A percentile compares a stretch with the other conserved stretches of the same genome.
Conservation (phyloP, 2,329 filamentous ascomycete genomes). For the Knufia fluminis region DNA sequence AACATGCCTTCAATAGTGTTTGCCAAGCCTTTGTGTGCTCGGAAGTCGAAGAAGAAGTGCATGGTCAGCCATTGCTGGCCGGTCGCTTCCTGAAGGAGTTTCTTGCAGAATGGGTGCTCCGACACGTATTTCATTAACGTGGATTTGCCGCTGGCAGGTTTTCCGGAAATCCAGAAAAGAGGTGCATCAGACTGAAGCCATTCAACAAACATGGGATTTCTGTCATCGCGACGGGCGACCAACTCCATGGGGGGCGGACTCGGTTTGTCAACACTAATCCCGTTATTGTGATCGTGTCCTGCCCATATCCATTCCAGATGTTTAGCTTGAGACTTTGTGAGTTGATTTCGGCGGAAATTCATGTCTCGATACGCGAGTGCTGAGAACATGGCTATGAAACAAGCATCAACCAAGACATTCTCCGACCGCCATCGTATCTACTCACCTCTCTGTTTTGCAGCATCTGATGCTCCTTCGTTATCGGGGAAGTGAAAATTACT, state of each 20-base stretch:
- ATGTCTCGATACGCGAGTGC: neutral
- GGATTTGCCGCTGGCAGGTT: constrained; percentile 35
- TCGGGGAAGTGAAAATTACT: neutral
- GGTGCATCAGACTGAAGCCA: constrained; percentile 36
- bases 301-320: constrained; percentile 1
- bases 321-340: neutral
- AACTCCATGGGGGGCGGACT: too few species aligned
- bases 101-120: neutral
- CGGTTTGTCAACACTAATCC: too few species aligned
- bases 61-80: neutral
- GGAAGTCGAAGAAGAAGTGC: neutral
- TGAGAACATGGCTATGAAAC: neutral
- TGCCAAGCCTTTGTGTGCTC: neutral
- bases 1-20: neutral
- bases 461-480: neutral
- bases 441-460: neutral
- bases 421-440: neutral
- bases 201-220: neutral
- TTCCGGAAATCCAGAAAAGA: constrained; percentile 35
- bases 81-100: neutral
- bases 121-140: constrained; percentile 28
- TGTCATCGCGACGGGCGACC: neutral
- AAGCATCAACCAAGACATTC: neutral
- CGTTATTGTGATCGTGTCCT: neutral
- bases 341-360: neutral